Base-by-base conservation (phyloP, 2,329 filamentous ascomycete genomes). In the Apiospora koreana region DNA sequence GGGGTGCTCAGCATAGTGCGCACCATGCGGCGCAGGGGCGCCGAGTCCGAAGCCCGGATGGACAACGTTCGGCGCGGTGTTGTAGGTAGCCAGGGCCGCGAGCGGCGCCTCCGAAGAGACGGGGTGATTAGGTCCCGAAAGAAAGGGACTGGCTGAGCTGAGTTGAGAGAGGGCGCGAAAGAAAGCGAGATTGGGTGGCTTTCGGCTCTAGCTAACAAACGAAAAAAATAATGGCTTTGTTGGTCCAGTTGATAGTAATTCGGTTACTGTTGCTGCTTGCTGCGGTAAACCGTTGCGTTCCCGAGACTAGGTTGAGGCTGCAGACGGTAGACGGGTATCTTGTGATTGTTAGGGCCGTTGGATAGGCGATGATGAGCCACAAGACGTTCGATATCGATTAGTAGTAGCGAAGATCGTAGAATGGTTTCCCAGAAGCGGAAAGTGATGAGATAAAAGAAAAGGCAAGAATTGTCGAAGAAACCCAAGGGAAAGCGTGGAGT, bases 1-100 rank as follows among this genome's bases (percentile, higher is more conserved):
- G 46, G 78, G 71, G 71, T 80, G 74, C 68, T 78, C 78, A 31
- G 77, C 75, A 74, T 76, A 76, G 68, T 77, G 75, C 46, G 76
- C 73, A 70, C 73, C 76, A 73, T 70, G 74, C 69, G 77, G 77
- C 76, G 77, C 78, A 71, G 74, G 69, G 71, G 77, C 77, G 78
- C 80, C 79, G 70, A 77, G 73, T 74, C 75, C 77, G 73, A 77
- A 78, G 72, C 78, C 79, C 76, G 78, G 76, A 76, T 79, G 78
- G 73, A 80, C 72, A 72, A 75, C 72, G 74, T 76, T 77, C 74
- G 77, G 72, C 74, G 75, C 74, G 71, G 76, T 71, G 72, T 77
- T 76, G 78, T 78, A 79, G 72, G 77, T 77, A 79, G 79, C 80
- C 79, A 81, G 79, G 72, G 76, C 77, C 78, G 76, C 77, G 74